Evolutionary conservation across 179 eudicot species (phyloP), one percentile per base, ranked within the genome.

Genomic region (Actinidia chinensis): DNA sequence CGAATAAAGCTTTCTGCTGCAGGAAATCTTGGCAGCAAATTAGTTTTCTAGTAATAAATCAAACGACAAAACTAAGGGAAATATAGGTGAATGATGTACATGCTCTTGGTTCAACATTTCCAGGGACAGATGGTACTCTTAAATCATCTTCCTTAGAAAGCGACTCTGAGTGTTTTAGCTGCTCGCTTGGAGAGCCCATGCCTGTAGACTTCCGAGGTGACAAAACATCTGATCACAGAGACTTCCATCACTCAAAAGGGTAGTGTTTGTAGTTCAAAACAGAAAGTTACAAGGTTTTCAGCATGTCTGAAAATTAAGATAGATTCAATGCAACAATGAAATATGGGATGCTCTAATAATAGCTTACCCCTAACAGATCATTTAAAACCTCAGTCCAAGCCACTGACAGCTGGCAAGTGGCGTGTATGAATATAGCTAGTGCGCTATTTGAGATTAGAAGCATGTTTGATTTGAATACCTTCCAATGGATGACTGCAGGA

Each of bases 1-100:
- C 98, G 89, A 81, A 87, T 80, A 80, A 87, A 89, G 85, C 93
- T 91, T 87, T 95, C 98, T 90, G 98, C 98, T 95, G 98, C 97
- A 90, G 80, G 33, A 28, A 28, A 28, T 28, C 33, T n/a, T n/a
- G n/a, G n/a, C n/a, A n/a, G n/a, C n/a, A n/a, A n/a, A n/a, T n/a
- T n/a, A n/a, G n/a, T n/a, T n/a, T n/a, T n/a, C n/a, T n/a, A n/a
- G 56, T 11, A 52, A 9, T 14, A 52, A 52, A 52, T 52, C 14
- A 52, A 17, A 52, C 17, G 33, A 28, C 33, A 28, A 28, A 28
- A 28, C n/a, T 4, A 52, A 14, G 4, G 17, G 56, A 14, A 51
- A 60, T 48, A 71, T 5, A 25, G 58, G 1, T 75, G 10, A 28
- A 67, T 74, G 9, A 74, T 71, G 80, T 92, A 95, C 97, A 93